phyloP scores from a whole-genome alignment of 2,329 filamentous ascomycete species.

The Colletotrichum sp. region DNA sequence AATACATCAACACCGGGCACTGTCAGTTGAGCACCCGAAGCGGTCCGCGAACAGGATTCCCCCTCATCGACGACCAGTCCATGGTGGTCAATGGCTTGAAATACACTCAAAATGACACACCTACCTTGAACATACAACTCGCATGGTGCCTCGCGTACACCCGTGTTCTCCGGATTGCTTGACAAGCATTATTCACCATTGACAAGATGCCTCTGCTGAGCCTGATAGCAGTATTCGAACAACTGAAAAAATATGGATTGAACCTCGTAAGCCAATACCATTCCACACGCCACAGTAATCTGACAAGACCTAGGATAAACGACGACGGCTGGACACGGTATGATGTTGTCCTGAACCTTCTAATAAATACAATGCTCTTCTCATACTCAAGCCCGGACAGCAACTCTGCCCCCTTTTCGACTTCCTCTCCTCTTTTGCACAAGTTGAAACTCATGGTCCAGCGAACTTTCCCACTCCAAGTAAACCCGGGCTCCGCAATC shows the following conservation, averaged over 20 bases:
- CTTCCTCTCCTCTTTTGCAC: slow-evolving; percentile 2
- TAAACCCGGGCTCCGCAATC: slow-evolving; percentile 13
- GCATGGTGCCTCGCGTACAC: background rate
- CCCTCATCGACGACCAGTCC: background rate
- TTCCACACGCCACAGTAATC: slow-evolving; percentile 16
- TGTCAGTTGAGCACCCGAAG: background rate
- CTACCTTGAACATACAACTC: background rate
- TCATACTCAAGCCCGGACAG: background rate
- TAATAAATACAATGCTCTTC: slow-evolving; percentile 18
- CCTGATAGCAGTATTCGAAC: background rate
- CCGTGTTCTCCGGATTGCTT: background rate
- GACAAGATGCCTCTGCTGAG: background rate
- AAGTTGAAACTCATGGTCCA: slow-evolving; percentile 2
- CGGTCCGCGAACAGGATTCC: background rate
- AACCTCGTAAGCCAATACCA: slow-evolving; percentile 12
- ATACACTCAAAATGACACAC: background rate
- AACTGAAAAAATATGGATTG: slow-evolving; percentile 4
- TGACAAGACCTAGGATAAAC: slow-evolving; percentile 7
- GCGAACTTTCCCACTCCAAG: background rate
- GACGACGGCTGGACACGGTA: background rate
- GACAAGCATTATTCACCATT: background rate
- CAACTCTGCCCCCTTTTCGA: slow-evolving; percentile 6
- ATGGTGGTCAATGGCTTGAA: background rate
- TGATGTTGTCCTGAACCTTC: background rate
- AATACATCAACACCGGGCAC: background rate